Base-by-base conservation (phyloP, 768 basidiomycete genomes). In the Tricholoma matsutake region DNA sequence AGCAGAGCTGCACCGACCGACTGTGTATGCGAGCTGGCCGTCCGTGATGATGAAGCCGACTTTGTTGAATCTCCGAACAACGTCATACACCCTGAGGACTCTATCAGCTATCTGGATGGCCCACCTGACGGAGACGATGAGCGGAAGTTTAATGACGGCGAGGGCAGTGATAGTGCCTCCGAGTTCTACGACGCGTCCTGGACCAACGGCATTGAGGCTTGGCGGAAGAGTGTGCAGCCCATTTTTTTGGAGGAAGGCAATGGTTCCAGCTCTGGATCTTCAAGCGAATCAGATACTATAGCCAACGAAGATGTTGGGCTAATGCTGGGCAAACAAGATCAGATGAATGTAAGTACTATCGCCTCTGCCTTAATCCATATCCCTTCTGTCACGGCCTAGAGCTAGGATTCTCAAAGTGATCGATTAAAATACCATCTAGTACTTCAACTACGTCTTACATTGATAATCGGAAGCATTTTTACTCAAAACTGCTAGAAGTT, bases 281-380 rank as follows among this genome's bases (percentile, higher is more conserved):
- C 39, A 2, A 41, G 39, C 11, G 16, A 41, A 41, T 41, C 39
- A 41, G 11, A 41, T 41, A 41, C 39, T 41, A 41, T 41, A 41
- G 39, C 5, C 39, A 41, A 41, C 39, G 39, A 41, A 41, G 39
- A 13, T 41, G 39, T 41, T 41, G 39, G 39, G 39, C 16, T 41
- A 41, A 41, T 5, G 39, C 39, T 41, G 39, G 39, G 39, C 39
- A 41, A 41, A 41, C 39, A 41, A 41, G 39, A 75, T 35, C 34
- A 35, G 34, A 35, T 35, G 34, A 35, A 35, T 35, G 34, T 13
- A 35, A 35, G 34, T 35, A 35, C 34, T 35, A 4, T 35, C 34
- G 4, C 1, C 34, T 35, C 9, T 35, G 34, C 34, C 34, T 35
- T 13, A 35, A 35, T 35, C 34, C 34, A 35, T 35, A 35, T 35